Evolutionary conservation across 495 filamentous ascomycete species (phyloP).

Genomic region (Xylaria scruposa): DNA sequence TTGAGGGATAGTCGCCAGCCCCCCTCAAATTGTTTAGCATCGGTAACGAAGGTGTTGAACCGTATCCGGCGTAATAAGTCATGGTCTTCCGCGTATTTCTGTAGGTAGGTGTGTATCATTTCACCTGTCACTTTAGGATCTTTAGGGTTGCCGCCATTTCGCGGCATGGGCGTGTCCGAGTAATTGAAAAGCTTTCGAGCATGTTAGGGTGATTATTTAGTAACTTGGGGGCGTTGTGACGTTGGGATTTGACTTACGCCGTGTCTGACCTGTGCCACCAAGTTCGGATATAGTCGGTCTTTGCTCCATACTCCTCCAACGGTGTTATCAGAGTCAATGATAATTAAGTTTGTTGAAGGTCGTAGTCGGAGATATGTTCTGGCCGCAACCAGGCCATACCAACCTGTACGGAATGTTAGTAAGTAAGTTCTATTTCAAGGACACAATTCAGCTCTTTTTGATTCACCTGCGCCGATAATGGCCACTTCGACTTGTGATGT

Average conservation of each 20-base stretch:
- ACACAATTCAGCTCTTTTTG: not conserved
- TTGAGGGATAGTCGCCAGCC: conserved; percentile 40
- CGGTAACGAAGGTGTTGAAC: conserved; percentile 39
- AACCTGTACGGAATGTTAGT: conserved; percentile 38
- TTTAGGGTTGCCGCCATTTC: conserved; percentile 35
- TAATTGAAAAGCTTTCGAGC: conserved; percentile 45
- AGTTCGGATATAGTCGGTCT: conserved; percentile 55
- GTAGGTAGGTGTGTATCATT: conserved; percentile 40
- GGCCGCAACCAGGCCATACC: conserved; percentile 50
- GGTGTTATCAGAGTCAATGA: conserved; percentile 53
- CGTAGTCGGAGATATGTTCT: conserved; percentile 51
- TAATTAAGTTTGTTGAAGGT: conserved; percentile 46
- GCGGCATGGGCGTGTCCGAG: conserved; percentile 44
- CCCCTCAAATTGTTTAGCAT: conserved; percentile 31
- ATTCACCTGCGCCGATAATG: conserved; percentile 43
- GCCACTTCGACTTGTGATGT: conserved; percentile 27
- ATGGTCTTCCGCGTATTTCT: conserved; percentile 40
- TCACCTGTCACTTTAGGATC: conserved; percentile 43
- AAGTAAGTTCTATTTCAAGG: not conserved
- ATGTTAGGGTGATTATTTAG: not conserved
- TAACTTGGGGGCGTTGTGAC: not conserved
- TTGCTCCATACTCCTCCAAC: conserved; percentile 61
- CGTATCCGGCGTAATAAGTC: conserved; percentile 41
- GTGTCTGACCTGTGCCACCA: conserved; percentile 45
- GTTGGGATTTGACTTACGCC: conserved; percentile 22